Percentiles rank a stretch among this genome's conserved stretches.
phyloP scores from a whole-genome alignment of 148 eudicot genomes.

The Arbutus unedo region DNA sequence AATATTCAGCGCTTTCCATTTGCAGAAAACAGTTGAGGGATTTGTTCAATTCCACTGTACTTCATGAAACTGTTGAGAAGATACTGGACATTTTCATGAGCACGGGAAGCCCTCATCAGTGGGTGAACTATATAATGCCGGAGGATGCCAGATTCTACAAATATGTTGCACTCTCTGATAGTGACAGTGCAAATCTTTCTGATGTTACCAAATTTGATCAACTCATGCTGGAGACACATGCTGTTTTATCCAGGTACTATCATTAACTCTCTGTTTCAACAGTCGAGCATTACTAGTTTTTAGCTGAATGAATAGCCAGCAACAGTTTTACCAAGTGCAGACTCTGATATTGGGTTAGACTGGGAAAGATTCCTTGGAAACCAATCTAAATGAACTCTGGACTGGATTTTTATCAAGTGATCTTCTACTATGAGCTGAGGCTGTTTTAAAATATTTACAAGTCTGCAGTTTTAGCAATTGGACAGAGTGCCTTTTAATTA shows the following conservation, averaged over 20 bases:
- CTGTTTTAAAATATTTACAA: background rate
- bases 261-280: background rate
- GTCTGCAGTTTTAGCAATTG: background rate
- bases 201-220: constrained; percentile 59
- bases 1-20: constrained; percentile 10
- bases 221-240: constrained; percentile 71
- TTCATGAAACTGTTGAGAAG: constrained; percentile 64
- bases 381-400: background rate
- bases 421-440: background rate
- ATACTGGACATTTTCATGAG: constrained; percentile 75
- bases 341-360: background rate
- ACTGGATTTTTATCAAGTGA: background rate
- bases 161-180: constrained; percentile 37
- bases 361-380: background rate
- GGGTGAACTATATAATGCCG: constrained; percentile 85
- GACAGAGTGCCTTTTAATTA: constrained; percentile 4
- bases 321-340: background rate
- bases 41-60: constrained; percentile 43
- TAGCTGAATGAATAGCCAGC: background rate
- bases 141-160: constrained; percentile 44
- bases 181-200: constrained; percentile 30
- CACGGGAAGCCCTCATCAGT: constrained; percentile 66
- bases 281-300: background rate
- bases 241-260: constrained; percentile 69
- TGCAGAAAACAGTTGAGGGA: constrained; percentile 91